These are phyloP conservation scores for Pichia paraexigua DNA, from an alignment of 805 yeast genomes.

Conservation along the genomic window DNA sequence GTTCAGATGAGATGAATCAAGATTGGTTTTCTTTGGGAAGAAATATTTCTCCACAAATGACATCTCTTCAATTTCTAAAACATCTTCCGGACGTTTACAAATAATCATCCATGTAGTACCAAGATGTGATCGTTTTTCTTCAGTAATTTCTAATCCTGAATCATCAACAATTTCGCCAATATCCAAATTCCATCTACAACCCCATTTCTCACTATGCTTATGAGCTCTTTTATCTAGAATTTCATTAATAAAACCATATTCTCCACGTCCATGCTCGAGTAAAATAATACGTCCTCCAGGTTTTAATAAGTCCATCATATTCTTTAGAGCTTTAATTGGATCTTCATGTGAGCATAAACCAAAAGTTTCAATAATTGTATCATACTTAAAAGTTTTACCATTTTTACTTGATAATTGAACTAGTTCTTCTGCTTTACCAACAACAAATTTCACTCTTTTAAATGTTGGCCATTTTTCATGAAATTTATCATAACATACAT, in stretches of 20 bases:
- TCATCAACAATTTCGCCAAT: constrained; percentile 79
- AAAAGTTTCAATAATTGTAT: constrained; percentile 88
- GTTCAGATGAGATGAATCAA: constrained; percentile 21
- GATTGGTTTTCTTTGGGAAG: constrained; percentile 26
- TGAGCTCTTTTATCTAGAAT: constrained; percentile 78
- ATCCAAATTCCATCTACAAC: constrained; percentile 95
- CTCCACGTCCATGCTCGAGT: constrained; percentile 88
- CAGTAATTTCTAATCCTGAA: constrained; percentile 76
- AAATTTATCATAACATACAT: constrained; percentile 67
- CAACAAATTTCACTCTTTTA: constrained; percentile 74
- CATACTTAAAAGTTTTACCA: constrained; percentile 52
- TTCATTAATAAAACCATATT: constrained; percentile 67
- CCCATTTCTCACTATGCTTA: constrained; percentile 83
- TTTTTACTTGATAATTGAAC: constrained; percentile 34
- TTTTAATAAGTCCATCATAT: constrained; percentile 63
- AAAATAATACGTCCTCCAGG: constrained; percentile 87
- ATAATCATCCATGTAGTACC: constrained; percentile 89
- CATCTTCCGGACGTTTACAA: constrained; percentile 67
- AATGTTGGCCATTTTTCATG: constrained; percentile 56
- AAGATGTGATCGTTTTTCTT: constrained; percentile 72
- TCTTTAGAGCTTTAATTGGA: constrained; percentile 73
- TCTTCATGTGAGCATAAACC: constrained; percentile 95
- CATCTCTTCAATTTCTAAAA: constrained; percentile 38
- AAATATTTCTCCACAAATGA: constrained; percentile 44
- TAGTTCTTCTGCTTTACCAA: constrained; percentile 82